phyloP scores from a whole-genome alignment of 2,329 filamentous ascomycete species.

The Talaromyces rugulosus region DNA sequence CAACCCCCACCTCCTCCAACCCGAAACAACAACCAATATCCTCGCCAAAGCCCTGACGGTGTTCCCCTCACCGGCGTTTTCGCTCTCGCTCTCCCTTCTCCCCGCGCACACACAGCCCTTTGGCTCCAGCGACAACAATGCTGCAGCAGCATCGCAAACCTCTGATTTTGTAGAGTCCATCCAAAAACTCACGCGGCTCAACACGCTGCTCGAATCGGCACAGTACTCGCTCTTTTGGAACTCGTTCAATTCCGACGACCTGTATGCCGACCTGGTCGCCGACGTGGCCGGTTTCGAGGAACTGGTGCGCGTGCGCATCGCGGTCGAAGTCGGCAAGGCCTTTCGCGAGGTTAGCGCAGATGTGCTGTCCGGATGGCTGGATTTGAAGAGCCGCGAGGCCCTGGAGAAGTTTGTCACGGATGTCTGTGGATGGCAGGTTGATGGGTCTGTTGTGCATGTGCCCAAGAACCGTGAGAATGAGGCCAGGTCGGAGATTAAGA shows the following conservation, averaged over 20 bases:
- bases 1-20: conserved; percentile 95
- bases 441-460: conserved; percentile 60
- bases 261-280: conserved; percentile 91
- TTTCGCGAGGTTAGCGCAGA: conserved; percentile 68
- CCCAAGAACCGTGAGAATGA: conserved; percentile 96
- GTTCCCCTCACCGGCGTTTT: conserved; percentile 95
- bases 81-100: conserved; percentile 87
- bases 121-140: conserved; percentile 24
- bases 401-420: conserved; percentile 76
- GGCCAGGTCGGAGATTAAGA: conserved; percentile 89
- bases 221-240: conserved; percentile 93
- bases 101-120: conserved; percentile 73
- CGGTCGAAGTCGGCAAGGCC: conserved; percentile 75
- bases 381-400: conserved; percentile 59
- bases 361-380: conserved; percentile 71
- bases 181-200: conserved; percentile 77
- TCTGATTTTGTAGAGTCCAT: conserved; percentile 76
- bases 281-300: conserved; percentile 96
- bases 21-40: conserved; percentile 97
- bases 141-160: conserved; percentile 14
- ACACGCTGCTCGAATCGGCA: conserved; percentile 81
- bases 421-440: conserved; percentile 82
- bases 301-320: conserved; percentile 83
- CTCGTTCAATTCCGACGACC: conserved; percentile 85
- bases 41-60: conserved; percentile 96